phyloP scores from a whole-genome alignment of 2,329 filamentous ascomycete species.

The Trichoderma endophyticum region DNA sequence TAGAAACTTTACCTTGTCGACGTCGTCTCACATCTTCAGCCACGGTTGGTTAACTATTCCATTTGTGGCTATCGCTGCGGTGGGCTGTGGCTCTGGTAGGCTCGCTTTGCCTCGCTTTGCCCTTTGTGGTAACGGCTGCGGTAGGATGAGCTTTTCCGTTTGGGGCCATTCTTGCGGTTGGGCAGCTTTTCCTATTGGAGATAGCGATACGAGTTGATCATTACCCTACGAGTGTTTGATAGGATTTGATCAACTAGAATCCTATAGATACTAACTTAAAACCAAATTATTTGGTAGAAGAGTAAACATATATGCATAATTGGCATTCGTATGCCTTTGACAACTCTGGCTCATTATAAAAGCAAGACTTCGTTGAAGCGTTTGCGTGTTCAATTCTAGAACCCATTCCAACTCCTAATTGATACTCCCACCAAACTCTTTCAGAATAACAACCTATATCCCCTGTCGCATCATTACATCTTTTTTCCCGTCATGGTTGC shows the following conservation, averaged over 20 bases:
- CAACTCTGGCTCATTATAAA: background rate
- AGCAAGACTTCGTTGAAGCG: background rate
- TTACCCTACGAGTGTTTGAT: background rate
- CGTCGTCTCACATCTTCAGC: background rate
- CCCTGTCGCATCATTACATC: background rate
- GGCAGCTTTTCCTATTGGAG: background rate
- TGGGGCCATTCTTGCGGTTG: background rate
- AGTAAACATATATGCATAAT: background rate
- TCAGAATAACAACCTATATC: background rate
- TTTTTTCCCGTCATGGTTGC: background rate
- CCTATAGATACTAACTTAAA: background rate
- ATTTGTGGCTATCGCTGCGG: background rate
- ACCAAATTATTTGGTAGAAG: background rate
- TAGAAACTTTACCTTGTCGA: background rate
- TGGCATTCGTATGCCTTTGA: background rate
- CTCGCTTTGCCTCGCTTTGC: background rate
- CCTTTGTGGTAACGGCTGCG: background rate
- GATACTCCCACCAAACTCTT: background rate
- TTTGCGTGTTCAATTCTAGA: background rate
- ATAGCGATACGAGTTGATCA: background rate
- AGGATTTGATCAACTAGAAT: background rate
- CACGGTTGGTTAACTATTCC: background rate
- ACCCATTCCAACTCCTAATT: background rate
- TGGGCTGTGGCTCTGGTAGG: background rate
- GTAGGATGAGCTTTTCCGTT: background rate